Evolutionary conservation across 148 eudicot species (phyloP), one percentile per base, ranked within the genome.

Genomic region (Persicaria maculosa): DNA sequence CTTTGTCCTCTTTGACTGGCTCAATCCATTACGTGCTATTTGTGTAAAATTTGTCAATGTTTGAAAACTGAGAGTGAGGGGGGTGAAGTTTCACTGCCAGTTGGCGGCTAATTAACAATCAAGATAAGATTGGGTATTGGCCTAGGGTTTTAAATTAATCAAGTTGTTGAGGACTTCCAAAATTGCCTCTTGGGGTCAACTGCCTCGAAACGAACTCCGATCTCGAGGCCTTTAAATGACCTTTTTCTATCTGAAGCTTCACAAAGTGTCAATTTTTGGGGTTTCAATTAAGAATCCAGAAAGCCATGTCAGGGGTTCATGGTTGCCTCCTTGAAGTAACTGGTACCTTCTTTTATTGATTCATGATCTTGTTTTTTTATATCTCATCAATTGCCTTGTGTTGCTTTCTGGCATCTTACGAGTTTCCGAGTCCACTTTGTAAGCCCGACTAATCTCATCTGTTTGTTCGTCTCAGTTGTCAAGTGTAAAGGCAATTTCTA

Each of bases 101-200:
- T 40, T 65, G 47, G 47, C 70, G 40, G 16, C 70, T 65, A 65
- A 40, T 40, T 20, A 40, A 40, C 0, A 62, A 31, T 40, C 46
- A 14, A 65, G 47, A 65, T 15, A 65, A 12, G 69, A 64, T 31
- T 7, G 69, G 44, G 45, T 45, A 64, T 64, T 7, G 1, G 40
- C 40, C 40, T 31, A 31, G 40, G 40, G 40, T 2, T 31, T 31
- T 31, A n/a, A n/a, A n/a, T n/a, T n/a, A 31, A 31, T 48, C 8
- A 7, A 48, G 52, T 48, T 48, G 11, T 50, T 57, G 1, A 43
- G 43, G 46, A 65, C 70, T 65, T 40, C 1, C 70, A 65, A 65
- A 31, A 46, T 65, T 65, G 70, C 70, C 12, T 17, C 40, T 5
- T 65, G 17, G 47, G 70, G 70, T 65, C 70, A 65, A 65, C 70